Percentiles rank a stretch among this genome's conserved stretches.
Conservation (phyloP, 768 basidiomycete genomes). For the Russula compacta region DNA sequence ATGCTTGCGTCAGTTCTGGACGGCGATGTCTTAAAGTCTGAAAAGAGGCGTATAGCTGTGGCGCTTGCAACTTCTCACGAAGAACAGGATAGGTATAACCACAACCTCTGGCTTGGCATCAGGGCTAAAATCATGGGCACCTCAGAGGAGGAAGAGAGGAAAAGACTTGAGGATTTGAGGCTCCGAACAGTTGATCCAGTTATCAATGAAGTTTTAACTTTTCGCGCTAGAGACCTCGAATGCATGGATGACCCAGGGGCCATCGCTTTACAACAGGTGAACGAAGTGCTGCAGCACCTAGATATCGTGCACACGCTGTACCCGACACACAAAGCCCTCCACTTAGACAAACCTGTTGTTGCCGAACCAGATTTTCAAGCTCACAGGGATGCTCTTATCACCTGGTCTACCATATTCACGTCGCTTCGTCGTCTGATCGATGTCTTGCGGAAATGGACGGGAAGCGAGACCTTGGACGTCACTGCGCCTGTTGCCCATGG, state of each 20-base stretch:
- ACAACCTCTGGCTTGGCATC: conserved; percentile 82
- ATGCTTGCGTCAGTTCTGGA: conserved; percentile 89
- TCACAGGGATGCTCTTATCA: conserved; percentile 82
- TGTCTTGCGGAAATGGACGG: conserved; percentile 87
- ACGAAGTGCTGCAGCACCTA: conserved; percentile 59
- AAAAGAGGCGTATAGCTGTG: conserved; percentile 86
- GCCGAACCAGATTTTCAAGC: conserved; percentile 58
- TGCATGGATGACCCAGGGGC: conserved; percentile 31
- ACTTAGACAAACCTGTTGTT: conserved; percentile 66
- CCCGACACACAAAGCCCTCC: conserved; percentile 73
- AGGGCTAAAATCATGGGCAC: conserved; percentile 78
- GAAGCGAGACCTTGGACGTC: conserved; percentile 84
- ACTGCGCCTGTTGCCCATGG: conserved; percentile 65
- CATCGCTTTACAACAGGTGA: conserved; percentile 53
- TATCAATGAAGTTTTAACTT: conserved; percentile 74
- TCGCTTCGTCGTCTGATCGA: conserved; percentile 77
- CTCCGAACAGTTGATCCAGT: conserved; percentile 72
- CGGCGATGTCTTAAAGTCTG: conserved; percentile 91
- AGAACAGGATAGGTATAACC: conserved; percentile 56
- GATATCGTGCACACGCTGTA: conserved; percentile 83
- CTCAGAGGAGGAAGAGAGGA: conserved; percentile 74
- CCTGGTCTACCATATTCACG: conserved; percentile 83
- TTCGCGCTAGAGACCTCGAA: conserved; percentile 47
- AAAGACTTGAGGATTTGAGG: conserved; percentile 73
- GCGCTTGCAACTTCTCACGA: conserved; percentile 62